These are phyloP conservation scores for Penicillium antarcticum DNA, from an alignment of 495 filamentous ascomycete genomes.

Conservation along the genomic window DNA sequence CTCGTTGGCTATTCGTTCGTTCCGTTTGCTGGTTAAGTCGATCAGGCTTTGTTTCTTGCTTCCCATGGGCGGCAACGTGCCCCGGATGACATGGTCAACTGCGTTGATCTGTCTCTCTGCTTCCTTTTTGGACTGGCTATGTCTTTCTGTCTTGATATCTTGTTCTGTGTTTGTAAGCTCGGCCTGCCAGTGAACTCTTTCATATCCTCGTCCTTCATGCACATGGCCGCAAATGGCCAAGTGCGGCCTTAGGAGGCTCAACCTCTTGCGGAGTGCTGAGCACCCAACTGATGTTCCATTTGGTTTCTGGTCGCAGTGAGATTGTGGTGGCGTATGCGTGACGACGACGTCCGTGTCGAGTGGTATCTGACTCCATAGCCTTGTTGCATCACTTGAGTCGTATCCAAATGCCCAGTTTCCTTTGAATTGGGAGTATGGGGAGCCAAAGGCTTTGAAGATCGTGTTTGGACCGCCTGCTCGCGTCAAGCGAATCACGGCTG, in stretches of 20 bases:
- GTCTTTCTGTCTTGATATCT: constrained; percentile 1
- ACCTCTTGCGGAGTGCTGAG: constrained; percentile 28
- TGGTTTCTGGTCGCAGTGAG: constrained; percentile 39
- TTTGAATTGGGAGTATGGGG: constrained; percentile 63
- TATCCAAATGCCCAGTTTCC: constrained; percentile 75
- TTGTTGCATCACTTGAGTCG: constrained; percentile 38
- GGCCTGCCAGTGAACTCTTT: constrained; percentile 36
- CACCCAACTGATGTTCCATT: constrained; percentile 36
- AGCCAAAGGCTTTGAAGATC: constrained; percentile 72
- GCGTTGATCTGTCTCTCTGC: background rate
- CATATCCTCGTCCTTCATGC: constrained; percentile 47
- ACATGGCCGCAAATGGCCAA: constrained; percentile 51
- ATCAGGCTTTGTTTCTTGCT: constrained; percentile 59
- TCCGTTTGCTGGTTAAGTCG: constrained; percentile 50
- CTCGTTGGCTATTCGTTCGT: constrained; percentile 39
- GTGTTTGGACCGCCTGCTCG: constrained; percentile 59
- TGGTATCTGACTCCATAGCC: constrained; percentile 49
- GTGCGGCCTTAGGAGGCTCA: constrained; percentile 40
- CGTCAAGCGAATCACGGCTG: constrained; percentile 53
- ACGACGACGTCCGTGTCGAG: constrained; percentile 44
- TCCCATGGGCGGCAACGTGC: constrained; percentile 26
- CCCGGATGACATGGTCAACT: constrained; percentile 8
- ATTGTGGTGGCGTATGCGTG: constrained; percentile 48
- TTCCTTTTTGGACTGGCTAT: background rate
- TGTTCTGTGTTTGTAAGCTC: background rate